phyloP scores from a whole-genome alignment of 192 early-diverging fungal species.

The Podila clonocystis region DNA sequence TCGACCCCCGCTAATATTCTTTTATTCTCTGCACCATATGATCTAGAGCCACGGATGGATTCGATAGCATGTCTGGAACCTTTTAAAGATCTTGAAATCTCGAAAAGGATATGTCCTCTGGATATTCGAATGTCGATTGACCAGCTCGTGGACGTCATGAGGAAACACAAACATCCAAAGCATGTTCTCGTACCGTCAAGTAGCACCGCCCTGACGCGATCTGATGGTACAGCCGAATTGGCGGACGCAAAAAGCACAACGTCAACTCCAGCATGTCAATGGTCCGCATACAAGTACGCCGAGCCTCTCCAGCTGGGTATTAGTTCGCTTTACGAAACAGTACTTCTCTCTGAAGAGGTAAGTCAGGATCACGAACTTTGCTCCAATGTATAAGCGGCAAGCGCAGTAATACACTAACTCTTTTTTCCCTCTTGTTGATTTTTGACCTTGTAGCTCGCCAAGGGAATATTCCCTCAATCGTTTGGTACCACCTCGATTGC shows the following conservation, averaged over 20 bases:
- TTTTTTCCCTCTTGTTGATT: too few species aligned
- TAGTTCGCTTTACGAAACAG: conserved; percentile 43
- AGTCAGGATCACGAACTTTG: not conserved
- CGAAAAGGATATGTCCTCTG: conserved; percentile 27
- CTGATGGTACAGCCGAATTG: conserved; percentile 22
- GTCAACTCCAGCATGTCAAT: conserved; percentile 23
- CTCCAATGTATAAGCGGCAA: too few species aligned
- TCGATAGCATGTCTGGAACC: conserved; percentile 31
- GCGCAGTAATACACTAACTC: too few species aligned
- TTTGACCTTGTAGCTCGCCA: conserved; percentile 21
- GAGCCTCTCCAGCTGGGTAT: conserved; percentile 40
- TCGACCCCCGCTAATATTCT: not conserved
- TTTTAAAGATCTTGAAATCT: conserved; percentile 51
- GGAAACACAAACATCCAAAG: conserved; percentile 30
- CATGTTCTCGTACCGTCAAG: conserved; percentile 41
- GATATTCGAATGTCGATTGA: conserved; percentile 50
- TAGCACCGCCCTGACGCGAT: conserved; percentile 5
- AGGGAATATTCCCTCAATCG: conserved; percentile 39
- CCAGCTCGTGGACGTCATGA: conserved; percentile 44
- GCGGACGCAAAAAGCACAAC: conserved; percentile 23
- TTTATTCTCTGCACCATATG: not conserved
- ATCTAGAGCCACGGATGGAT: conserved; percentile 52
- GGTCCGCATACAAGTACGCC: conserved; percentile 35
- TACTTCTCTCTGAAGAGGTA: conserved; percentile 46
- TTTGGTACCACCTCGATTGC: conserved; percentile 43